These are phyloP conservation scores for Mortierella sp. DNA, from an alignment of 371 early-diverging fungal species.

Conservation along the genomic window DNA sequence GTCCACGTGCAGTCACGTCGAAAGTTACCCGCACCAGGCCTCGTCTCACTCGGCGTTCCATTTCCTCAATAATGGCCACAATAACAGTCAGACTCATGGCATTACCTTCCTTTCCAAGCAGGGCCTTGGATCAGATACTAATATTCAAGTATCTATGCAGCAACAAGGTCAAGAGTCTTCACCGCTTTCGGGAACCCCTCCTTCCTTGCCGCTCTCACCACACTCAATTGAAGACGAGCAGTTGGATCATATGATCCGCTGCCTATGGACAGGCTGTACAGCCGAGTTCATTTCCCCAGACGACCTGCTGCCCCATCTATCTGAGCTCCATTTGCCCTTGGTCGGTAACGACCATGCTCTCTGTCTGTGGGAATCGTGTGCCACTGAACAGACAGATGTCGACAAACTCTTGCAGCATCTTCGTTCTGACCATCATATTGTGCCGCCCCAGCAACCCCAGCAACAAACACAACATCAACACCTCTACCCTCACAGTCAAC, in stretches of 20 bases:
- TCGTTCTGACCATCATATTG: constrained; percentile 54
- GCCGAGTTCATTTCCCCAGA: constrained; percentile 77
- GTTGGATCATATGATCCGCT: constrained; percentile 53
- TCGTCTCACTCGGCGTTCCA: constrained; percentile 37
- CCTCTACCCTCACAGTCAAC: constrained; percentile 22
- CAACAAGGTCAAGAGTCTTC: neutral
- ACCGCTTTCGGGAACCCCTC: constrained; percentile 22
- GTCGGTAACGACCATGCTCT: constrained; percentile 54
- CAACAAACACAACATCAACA: constrained; percentile 1
- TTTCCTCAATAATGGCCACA: constrained; percentile 14
- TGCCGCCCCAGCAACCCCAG: constrained; percentile 5
- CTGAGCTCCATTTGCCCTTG: constrained; percentile 77
- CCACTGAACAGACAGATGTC: constrained; percentile 60
- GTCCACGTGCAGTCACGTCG: constrained; percentile 22
- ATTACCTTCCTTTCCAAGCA: too few relatives aligned
- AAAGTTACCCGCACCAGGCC: constrained; percentile 11
- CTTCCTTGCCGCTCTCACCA: constrained; percentile 19
- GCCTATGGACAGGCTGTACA: constrained; percentile 86
- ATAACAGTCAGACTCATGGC: constrained; percentile 1
- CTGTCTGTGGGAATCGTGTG: constrained; percentile 86
- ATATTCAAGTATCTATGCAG: constrained; percentile 1
- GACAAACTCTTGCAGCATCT: constrained; percentile 77
- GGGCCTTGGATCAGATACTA: neutral
- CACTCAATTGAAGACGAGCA: constrained; percentile 38
- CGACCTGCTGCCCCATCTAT: constrained; percentile 84